Conservation (phyloP, 371 early-diverging fungal species). For the Actinomortierella wolfii region DNA sequence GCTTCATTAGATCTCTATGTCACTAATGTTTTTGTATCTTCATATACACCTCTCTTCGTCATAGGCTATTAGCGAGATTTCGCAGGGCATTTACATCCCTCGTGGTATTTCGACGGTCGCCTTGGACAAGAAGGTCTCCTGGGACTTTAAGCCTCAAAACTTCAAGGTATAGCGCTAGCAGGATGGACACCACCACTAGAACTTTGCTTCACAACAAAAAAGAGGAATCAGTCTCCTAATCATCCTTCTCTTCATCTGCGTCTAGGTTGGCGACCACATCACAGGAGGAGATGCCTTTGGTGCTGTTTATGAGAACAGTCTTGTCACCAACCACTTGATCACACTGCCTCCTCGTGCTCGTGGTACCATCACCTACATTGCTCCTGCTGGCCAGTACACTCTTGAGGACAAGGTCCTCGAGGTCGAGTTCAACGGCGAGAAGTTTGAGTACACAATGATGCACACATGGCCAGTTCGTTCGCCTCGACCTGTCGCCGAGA, state of each 20-base stretch:
- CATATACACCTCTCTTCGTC: background rate
- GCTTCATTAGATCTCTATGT: background rate
- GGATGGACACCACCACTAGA: background rate
- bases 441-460: slow-evolving; percentile 91
- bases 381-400: slow-evolving; percentile 95
- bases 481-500: slow-evolving; percentile 98
- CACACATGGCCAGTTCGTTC: slow-evolving; percentile 99
- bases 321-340: slow-evolving; percentile 92
- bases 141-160: slow-evolving; percentile 96
- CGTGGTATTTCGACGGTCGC: slow-evolving; percentile 98
- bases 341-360: slow-evolving; percentile 95
- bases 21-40: too few species aligned
- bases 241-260: background rate
- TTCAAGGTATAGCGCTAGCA: slow-evolving; percentile 62
- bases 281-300: slow-evolving; percentile 99
- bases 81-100: slow-evolving; percentile 99
- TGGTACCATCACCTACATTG: slow-evolving; percentile 97
- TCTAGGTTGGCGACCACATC: slow-evolving; percentile 93
- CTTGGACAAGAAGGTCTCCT: slow-evolving; percentile 88
- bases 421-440: slow-evolving; percentile 93
- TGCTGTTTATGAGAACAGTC: slow-evolving; percentile 95
- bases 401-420: slow-evolving; percentile 93
- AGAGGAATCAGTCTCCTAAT: background rate
- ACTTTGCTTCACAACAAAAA: background rate
- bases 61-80: slow-evolving; percentile 90